A percentile compares a stretch with the other conserved stretches of the same genome.
Conservation (phyloP, 257 asterid genomes). For the Striga asiatica region DNA sequence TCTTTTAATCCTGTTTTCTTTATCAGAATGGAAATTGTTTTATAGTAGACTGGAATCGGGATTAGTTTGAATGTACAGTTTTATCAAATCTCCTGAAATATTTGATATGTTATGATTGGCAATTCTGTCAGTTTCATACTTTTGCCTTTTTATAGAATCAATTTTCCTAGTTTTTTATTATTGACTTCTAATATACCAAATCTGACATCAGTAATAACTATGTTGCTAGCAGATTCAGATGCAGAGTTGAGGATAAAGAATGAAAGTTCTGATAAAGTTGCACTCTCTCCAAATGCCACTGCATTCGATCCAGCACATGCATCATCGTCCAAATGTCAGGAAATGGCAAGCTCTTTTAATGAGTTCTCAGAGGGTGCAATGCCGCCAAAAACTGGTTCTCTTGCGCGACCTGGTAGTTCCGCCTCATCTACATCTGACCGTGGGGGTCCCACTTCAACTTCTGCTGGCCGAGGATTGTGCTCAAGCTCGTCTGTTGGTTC, state of each 20-base stretch:
- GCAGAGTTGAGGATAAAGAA: slow-evolving; percentile 22
- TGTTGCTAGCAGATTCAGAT: slow-evolving; percentile 31
- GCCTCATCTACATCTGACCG: slow-evolving; percentile 58
- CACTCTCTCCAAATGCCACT: slow-evolving; percentile 51
- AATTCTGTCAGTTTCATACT: not conserved
- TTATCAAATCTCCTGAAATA: too few relatives aligned
- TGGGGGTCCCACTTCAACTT: slow-evolving; percentile 61
- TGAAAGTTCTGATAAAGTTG: slow-evolving; percentile 38
- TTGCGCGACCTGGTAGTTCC: slow-evolving; percentile 47
- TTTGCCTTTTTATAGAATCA: slow-evolving; percentile 8
- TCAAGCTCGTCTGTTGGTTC: slow-evolving; percentile 82
- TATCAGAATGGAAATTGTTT: too few relatives aligned
- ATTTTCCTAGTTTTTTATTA: not conserved
- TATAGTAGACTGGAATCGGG: too few relatives aligned
- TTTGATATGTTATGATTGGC: too few relatives aligned
- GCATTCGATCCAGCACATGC: slow-evolving; percentile 40
- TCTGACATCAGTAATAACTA: slow-evolving; percentile 2
- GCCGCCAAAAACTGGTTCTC: slow-evolving; percentile 39
- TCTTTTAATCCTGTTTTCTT: too few relatives aligned
- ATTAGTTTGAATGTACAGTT: too few relatives aligned
- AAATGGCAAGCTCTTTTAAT: slow-evolving; percentile 34
- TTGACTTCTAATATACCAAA: slow-evolving; percentile 11
- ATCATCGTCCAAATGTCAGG: slow-evolving; percentile 47
- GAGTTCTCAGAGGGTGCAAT: slow-evolving; percentile 29
- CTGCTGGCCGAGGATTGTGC: slow-evolving; percentile 64